Evolutionary conservation across 805 yeast genomes (phyloP), one percentile per base, ranked within the genome.

Genomic region (Yamadazyma sp.): DNA sequence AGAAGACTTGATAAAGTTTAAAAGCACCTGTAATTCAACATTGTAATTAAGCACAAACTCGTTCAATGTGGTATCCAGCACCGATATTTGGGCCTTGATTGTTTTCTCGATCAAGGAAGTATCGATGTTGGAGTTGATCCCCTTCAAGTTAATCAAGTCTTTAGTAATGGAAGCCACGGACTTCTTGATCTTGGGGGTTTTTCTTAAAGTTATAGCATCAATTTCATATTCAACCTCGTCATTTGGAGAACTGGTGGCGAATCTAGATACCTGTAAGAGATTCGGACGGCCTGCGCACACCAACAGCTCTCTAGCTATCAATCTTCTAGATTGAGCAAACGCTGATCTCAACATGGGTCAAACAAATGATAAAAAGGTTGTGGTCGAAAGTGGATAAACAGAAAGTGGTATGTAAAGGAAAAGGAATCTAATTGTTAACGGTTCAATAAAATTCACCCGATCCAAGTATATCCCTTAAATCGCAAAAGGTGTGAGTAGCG

Each of bases 201-300:
- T 53, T 28, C 40, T 51, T 32, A 56, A 35, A 3, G 58, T 46
- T 11, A 56, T 51, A 17, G 40, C 41, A 42, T 56, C 59, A 35
- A 56, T 54, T 28, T 56, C 61, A 37, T 49, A 56, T 10, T 53
- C 57, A 3, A 31, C 36, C 12, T 40, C 42, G 15, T 16, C 35
- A 24, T 28, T 18, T 14, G 24, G 27, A 8, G 46, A 41, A 24
- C 29, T 26, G 13, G 45, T 46, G 15, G 46, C 49, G 29, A 17
- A 28, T n/a, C n/a, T n/a, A n/a, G n/a, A n/a, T n/a, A n/a, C n/a
- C n/a, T n/a, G n/a, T n/a, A n/a, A n/a, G n/a, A n/a, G n/a, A n/a
- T n/a, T n/a, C n/a, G n/a, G n/a, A n/a, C n/a, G n/a, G n/a, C n/a
- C n/a, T n/a, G n/a, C n/a, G n/a, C n/a, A n/a, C n/a, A n/a, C n/a